Base-by-base conservation (phyloP, 257 asterid genomes). In the Forsythia viridissima region DNA sequence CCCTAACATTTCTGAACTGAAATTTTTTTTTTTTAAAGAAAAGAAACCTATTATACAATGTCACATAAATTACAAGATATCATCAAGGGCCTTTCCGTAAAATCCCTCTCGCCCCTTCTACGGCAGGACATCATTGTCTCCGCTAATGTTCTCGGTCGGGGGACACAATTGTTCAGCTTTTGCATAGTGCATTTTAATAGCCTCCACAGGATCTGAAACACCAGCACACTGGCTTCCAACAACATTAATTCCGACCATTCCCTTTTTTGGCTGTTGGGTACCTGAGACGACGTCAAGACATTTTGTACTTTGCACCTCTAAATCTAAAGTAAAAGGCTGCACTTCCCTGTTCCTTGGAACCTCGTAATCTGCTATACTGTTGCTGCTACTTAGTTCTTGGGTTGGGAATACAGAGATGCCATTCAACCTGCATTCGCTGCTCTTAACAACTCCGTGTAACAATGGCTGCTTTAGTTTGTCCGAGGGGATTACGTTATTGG, bases 131-230 rank as follows among this genome's bases (percentile, higher is more conserved):
- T 89, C 97, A 12, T 94, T 92, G 75, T 88, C 92, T 51, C 90
- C 82, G 70, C 82, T 83, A 71, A 85, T 74, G 74, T 76, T 82
- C 34, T 7, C 5, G 11, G 66, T 2, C 80, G 82, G 89, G 85
- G 87, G 78, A 18, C 80, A 84, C 30, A 85, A 78, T 72, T 86
- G 91, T 39, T 91, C 95, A 1, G 88, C 82, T 71, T 90, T 90
- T 0, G 93, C 90, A 81, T 86, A 92, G 77, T 92, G 97, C 97
- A 91, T 82, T 80, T 86, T 88, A 12, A 93, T 87, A 77, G 97
- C 97, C 21, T 97, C 87, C 30, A 91, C 97, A 0, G 99, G 97
- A 80, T 94, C 97, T 5, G 99, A 88, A 73, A 91, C 86, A n/a
- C 90, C 88, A 16, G 88, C 72, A 75, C 93, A 87, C 84, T 86